Base-by-base conservation (phyloP, 1,139 yeast genomes). In the Ogataea hybrid region DNA sequence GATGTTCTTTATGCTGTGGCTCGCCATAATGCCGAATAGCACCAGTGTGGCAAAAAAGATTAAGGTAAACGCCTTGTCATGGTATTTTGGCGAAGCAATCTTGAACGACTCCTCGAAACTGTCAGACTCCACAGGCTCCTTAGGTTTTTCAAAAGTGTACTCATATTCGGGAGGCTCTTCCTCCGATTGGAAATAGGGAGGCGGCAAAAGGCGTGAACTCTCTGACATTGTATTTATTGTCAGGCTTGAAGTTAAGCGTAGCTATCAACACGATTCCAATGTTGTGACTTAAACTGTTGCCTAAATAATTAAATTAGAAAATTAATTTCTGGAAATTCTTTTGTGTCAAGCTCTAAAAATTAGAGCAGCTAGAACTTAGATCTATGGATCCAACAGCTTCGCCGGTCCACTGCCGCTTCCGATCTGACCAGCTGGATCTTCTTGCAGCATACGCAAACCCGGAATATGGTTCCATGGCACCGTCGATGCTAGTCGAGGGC, bases 11-110 rank as follows among this genome's bases (percentile, higher is more conserved):
- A 12, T 2, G 38, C 42, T 48, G 31, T 37, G 18, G 7, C 36
- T 3, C 4, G 36, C 17, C 22, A 32, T 6, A 2, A 15, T 5
- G 11, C 29, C 28, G 7, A 57, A 50, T 3, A 44, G 35, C 1
- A 42, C 23, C 11, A 59, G 5, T 0, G 53, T 80, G 6, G 72
- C 67, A n/a, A 78, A 50, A 55, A 89, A 86, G 47, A 88, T 68
- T 3, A 84, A 56, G 0, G 88, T 75, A 57, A 84, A 85, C 0
- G 84, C 79, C 75, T 81, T 74, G 61, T 89, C 97, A 54, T 88
- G 83, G 66, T 74, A 79, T 50, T 67, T 74, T 5, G 90, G 89
- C 54, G 77, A 79, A 28, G 73, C 73, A 25, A 85, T 73, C 51
- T 77, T 76, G 65, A 84, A 87, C 8, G 84, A 73, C 41, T 83